Base-by-base conservation (phyloP, 352 stramenopile genomes). In the Phytopythium sindhum region DNA sequence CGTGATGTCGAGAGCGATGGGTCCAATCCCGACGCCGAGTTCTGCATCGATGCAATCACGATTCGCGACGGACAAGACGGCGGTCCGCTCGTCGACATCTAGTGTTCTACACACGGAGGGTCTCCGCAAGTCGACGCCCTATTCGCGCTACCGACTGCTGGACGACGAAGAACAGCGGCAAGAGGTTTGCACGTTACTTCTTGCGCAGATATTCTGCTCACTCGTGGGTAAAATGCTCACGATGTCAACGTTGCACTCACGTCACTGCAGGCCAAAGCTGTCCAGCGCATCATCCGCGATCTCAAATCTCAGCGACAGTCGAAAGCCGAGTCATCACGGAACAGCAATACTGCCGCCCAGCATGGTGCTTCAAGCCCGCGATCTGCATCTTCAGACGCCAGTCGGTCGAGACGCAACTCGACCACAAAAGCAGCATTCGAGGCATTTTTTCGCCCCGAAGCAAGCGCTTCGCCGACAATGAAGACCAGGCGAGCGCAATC, bases 221-320 rank as follows among this genome's bases (percentile, higher is more conserved):
- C 8, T 8, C 8, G 31, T 8, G 31, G 31, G 3, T 19, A 19
- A 17, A 42, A 21, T 5, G 37, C 37, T 42, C 37, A 42, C 37
- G 37, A 42, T 42, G 10, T 15, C 53, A 23, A 39, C 5, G 31
- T 28, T 53, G 10, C 3, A 24, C 65, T 14, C 21, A 10, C 47
- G 23, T 66, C 5, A 21, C 35, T 61, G 2, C 26, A 82, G 74
- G 61, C 64, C 2, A 65, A 73, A 39, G 72, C 78, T 29, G 73
- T 87, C 4, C 67, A 74, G 31, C 76, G 78, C 19, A 81, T 86
- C 62, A 74, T 85, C 23, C 63, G 60, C 2, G 72, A 86, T 24
- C 57, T 87, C 19, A 60, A 79, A 51, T 55, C 58, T 48, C 66
- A 73, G 11, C 50, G 57, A 48, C 61, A 50, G 65, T 61, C 26